phyloP scores from a whole-genome alignment of 1,139 yeast species.

The Geotrichum europaeum region DNA sequence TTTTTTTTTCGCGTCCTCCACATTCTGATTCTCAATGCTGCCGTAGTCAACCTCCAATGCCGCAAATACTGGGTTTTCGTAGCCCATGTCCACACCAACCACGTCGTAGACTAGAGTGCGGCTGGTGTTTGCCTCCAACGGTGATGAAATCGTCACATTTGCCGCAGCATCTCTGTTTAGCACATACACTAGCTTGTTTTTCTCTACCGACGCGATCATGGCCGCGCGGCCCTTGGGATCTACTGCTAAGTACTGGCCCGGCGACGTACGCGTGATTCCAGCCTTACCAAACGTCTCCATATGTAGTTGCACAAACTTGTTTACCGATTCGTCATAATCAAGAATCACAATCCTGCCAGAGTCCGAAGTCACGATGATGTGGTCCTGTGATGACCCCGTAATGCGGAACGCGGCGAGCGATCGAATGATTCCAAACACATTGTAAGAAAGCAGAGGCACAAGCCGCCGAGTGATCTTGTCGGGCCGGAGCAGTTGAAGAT shows the following conservation, averaged over 20 bases:
- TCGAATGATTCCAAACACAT: constrained; percentile 57
- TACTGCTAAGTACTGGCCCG: constrained; percentile 68
- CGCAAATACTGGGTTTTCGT: constrained; percentile 78
- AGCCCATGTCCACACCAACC: constrained; percentile 65
- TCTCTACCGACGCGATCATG: constrained; percentile 66
- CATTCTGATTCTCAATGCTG: constrained; percentile 19
- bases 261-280: constrained; percentile 68
- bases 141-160: constrained; percentile 56
- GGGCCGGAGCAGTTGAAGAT: constrained; percentile 48
- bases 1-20: constrained; percentile 28
- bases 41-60: constrained; percentile 48
- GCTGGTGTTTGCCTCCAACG: constrained; percentile 60
- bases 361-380: constrained; percentile 68
- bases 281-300: constrained; percentile 70
- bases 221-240: constrained; percentile 73
- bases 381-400: constrained; percentile 51
- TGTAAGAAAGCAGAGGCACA: constrained; percentile 39
- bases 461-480: constrained; percentile 55
- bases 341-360: constrained; percentile 66
- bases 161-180: constrained; percentile 44
- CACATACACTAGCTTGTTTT: constrained; percentile 61
- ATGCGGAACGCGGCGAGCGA: constrained; percentile 46
- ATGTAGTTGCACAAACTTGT: constrained; percentile 44
- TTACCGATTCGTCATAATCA: constrained; percentile 40
- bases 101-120: constrained; percentile 49